Base-by-base conservation (phyloP, 495 filamentous ascomycete genomes). In the Friedmanniomyces simplex region DNA sequence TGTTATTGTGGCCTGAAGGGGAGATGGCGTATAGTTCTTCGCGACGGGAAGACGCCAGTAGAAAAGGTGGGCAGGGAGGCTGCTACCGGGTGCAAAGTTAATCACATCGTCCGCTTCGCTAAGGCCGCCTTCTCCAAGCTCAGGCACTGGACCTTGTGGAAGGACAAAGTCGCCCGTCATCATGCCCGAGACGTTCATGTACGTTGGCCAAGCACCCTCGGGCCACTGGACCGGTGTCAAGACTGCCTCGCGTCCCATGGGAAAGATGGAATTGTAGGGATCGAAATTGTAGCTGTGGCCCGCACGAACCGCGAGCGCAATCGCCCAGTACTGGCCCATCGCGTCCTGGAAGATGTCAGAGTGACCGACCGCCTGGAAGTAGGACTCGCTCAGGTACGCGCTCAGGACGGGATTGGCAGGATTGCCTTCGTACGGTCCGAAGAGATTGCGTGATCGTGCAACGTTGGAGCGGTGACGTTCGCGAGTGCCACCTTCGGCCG, bases 401-500 rank as follows among this genome's bases (percentile, higher is more conserved):
- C 39, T 55, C 53, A 55, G 26, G 10, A 47, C 37, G 10, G 53
- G 53, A 48, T 55, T 55, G 11, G 20, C 39, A 5, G 53, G 53
- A 16, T 48, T 20, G 24, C 24, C 37, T 30, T 46, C 43, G 25
- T 55, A 55, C 12, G 53, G 53, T 46, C 53, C 53, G 18, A 8
- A 55, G 13, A 55, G n/a, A 25, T 49, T 48, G 5, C 26, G n/a
- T 8, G 53, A 55, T 10, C 53, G 37, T 21, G 53, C 53, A 28
- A 55, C n/a, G 41, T 8, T 55, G 6, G 72, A 75, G 64, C 73
- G 71, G 62, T 84, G 82, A 22, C 72, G 70, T 14, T 81, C 65
- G 3, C 73, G 79, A 0, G 83, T 85, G 18, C 83, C 83, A 0
- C 82, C 82, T 71, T 87, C 83, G 0, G 82, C 82, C 7, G 80